Conservation (phyloP, 2,329 filamentous ascomycete genomes). For the Aspergillus quadrilineatus region DNA sequence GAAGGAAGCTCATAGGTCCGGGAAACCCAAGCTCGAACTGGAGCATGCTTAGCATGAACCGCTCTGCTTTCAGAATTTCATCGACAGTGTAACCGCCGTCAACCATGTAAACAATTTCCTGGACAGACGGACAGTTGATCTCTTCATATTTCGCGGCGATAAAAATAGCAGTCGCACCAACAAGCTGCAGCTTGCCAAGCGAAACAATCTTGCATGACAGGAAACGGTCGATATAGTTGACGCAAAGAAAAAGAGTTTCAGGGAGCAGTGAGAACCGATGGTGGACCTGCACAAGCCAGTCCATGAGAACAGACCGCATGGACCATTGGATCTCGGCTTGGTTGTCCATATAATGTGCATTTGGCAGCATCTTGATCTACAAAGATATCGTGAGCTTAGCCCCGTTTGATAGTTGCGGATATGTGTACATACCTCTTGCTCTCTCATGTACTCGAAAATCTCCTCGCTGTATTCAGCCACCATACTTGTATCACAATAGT, state of each 20-base stretch:
- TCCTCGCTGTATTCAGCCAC: slow-evolving; percentile 95
- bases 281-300: slow-evolving; percentile 97
- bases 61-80: slow-evolving; percentile 94
- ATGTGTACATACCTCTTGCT: slow-evolving; percentile 69
- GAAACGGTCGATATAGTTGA: slow-evolving; percentile 98
- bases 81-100: slow-evolving; percentile 85
- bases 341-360: slow-evolving; percentile 92
- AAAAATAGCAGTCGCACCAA: slow-evolving; percentile 92
- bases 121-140: slow-evolving; percentile 93
- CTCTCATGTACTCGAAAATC: slow-evolving; percentile 88
- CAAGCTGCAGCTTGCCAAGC: slow-evolving; percentile 89
- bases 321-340: slow-evolving; percentile 99
- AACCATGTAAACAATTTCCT: slow-evolving; percentile 98
- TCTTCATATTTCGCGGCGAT: slow-evolving; percentile 98
- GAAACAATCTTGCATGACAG: slow-evolving; percentile 93
- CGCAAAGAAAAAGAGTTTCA: slow-evolving; percentile 89
- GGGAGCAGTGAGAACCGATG: slow-evolving; percentile 85
- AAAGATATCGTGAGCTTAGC: slow-evolving; percentile 22
- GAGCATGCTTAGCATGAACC: slow-evolving; percentile 97
- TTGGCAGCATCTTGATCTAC: slow-evolving; percentile 77
- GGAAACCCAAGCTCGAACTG: slow-evolving; percentile 95
- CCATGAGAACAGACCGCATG: slow-evolving; percentile 95
- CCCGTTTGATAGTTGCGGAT: neutral
- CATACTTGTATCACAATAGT: slow-evolving; percentile 93
- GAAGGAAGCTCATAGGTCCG: slow-evolving; percentile 97